phyloP scores from a whole-genome alignment of 192 early-diverging fungal species.

The Backusella sp. region DNA sequence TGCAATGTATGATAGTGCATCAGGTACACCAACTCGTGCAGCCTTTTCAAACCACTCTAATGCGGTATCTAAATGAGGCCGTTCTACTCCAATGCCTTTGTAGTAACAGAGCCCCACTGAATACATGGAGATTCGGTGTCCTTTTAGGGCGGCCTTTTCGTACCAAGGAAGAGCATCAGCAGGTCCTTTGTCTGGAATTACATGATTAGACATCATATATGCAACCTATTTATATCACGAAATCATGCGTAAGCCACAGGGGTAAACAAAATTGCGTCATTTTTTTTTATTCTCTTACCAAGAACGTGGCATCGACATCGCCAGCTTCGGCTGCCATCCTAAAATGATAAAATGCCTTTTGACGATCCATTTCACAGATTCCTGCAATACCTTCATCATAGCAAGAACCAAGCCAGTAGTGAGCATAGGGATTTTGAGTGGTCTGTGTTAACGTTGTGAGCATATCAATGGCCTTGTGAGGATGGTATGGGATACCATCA shows the following conservation, averaged over 20 bases:
- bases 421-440: conserved; percentile 16
- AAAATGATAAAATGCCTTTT: conserved; percentile 34
- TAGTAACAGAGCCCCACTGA: conserved; percentile 31
- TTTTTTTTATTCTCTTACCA: conserved; percentile 9
- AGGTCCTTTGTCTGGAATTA: conserved; percentile 22
- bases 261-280: conserved; percentile 10
- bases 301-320: conserved; percentile 31
- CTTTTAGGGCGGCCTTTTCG: conserved; percentile 31
- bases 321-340: conserved; percentile 23
- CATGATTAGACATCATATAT: conserved; percentile 38
- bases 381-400: conserved; percentile 37
- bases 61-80: conserved; percentile 25
- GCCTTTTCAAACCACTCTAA: conserved; percentile 34
- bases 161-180: conserved; percentile 43
- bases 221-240: conserved; percentile 23
- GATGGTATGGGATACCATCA: conserved; percentile 17
- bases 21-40: conserved; percentile 19
- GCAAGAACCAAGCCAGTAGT: conserved; percentile 36
- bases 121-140: conserved; percentile 27
- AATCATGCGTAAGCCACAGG: conserved; percentile 8
- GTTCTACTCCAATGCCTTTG: conserved; percentile 26
- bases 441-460: conserved; percentile 6
- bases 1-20: conserved; percentile 26
- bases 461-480: conserved; percentile 20
- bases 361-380: conserved; percentile 22